Evolutionary conservation across 1,284 basidiomycete genomes (phyloP).

Genomic region (Erythrobasidium hasegawianum): DNA sequence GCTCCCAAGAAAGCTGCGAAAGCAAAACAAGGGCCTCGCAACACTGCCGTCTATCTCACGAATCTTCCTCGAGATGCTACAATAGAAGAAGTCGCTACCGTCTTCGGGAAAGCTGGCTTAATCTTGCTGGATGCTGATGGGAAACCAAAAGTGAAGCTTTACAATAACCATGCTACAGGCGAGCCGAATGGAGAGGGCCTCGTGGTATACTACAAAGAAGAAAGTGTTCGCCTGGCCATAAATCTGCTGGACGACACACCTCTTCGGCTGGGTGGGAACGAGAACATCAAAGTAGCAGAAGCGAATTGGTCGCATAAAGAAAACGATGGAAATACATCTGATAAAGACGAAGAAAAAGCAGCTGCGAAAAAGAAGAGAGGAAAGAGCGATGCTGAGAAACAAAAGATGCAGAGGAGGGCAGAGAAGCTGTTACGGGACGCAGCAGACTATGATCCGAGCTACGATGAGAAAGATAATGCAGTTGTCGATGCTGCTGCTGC

Average conservation of each 20-base stretch:
- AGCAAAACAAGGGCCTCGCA: constrained; percentile 56
- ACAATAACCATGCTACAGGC: constrained; percentile 75
- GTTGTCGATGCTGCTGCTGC: constrained; percentile 37
- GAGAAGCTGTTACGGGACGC: constrained; percentile 86
- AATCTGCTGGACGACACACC: constrained; percentile 89
- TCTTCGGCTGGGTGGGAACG: constrained; percentile 71
- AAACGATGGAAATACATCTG: constrained; percentile 41
- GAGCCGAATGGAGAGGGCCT: constrained; percentile 90
- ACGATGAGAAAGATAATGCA: constrained; percentile 47
- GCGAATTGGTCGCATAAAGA: constrained; percentile 66
- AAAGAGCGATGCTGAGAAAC: constrained; percentile 64
- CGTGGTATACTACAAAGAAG: constrained; percentile 96
- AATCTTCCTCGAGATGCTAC: constrained; percentile 76
- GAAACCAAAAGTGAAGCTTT: constrained; percentile 86
- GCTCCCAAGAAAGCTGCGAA: constrained; percentile 55
- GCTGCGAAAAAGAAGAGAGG: constrained; percentile 35
- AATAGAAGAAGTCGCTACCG: constrained; percentile 66
- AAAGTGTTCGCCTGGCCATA: constrained; percentile 80
- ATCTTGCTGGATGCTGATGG: constrained; percentile 87
- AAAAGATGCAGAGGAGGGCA: constrained; percentile 63
- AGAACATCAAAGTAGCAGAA: constrained; percentile 73
- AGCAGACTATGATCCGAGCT: constrained; percentile 72
- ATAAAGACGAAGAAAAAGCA: constrained; percentile 34
- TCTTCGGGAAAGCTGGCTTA: constrained; percentile 86
- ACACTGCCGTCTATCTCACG: constrained; percentile 89